Percentiles rank a stretch among this genome's conserved stretches.
Conservation (phyloP, 1,284 basidiomycete genomes). For the Pyrrhoderma noxium region DNA sequence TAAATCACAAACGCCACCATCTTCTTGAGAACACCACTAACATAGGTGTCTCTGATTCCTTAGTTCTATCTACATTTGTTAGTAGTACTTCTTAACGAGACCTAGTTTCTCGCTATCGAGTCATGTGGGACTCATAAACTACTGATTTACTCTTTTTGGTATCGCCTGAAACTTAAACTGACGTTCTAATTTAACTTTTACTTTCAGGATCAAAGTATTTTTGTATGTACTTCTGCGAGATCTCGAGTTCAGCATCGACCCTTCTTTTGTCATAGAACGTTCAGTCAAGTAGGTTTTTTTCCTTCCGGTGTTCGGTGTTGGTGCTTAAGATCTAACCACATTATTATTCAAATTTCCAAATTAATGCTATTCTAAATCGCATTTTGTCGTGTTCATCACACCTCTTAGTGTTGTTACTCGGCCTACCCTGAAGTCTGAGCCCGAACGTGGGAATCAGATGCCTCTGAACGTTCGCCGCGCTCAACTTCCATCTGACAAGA, state of each 20-base stretch:
- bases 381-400: conserved; percentile 29
- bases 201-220: conserved; percentile 52
- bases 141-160: too few species aligned
- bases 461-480: conserved; percentile 37
- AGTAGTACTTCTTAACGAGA: too few species aligned
- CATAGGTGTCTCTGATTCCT: too few species aligned
- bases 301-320: conserved; percentile 3
- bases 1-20: too few species aligned
- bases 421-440: conserved; percentile 45
- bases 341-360: too few species aligned
- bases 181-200: conserved; percentile 14
- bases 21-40: too few species aligned
- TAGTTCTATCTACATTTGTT: too few species aligned
- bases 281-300: conserved; percentile 47
- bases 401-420: conserved; percentile 41
- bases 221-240: conserved; percentile 50
- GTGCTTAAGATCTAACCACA: conserved; percentile 21
- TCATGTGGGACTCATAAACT: too few species aligned
- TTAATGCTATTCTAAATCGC: background rate
- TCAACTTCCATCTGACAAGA: background rate
- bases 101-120: too few species aligned
- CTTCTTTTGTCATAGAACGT: conserved; percentile 51
- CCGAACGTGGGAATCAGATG: conserved; percentile 46
- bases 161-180: too few species aligned
- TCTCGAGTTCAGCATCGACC: conserved; percentile 47